Evolutionary conservation across 305 asterid species (phyloP), one percentile per base, ranked within the genome.

Genomic region (Fraxinus xanthoxyloides): DNA sequence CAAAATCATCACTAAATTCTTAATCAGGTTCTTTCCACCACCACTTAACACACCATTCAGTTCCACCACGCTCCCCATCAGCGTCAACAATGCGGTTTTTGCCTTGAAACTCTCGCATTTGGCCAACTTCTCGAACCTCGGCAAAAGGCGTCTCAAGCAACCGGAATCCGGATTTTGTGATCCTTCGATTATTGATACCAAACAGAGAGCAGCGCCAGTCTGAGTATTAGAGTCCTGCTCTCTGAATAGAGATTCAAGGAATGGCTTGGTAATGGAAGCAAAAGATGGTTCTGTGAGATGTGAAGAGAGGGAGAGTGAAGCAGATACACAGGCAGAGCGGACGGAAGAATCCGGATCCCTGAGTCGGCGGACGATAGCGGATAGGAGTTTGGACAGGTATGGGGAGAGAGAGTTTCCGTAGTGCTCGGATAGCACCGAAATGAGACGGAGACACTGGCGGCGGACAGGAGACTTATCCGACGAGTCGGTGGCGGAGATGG

Each of bases 341-440:
- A 92, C 92, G n/a, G 95, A 82, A 59, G 97, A 91, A 77, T 95
- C 97, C 36, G 92, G 84, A 61, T 93, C 98, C 31, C 97, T 93
- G 76, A 95, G 90, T 75, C 97, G 97, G 80, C 95, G 97, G 75
- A 88, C 86, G 73, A 95, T 76, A 81, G 97, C 90, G 83, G 98
- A 80, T 78, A 95, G 94, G 67, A 95, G 89, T 77, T 92, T 93
- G 2, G 95, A 92, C 43, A 93, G 89, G 84, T 92, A 63, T 0
- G 97, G 97, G 2, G 93, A 89, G n/a, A 95, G 91, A 1, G 90
- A 79, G 82, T 93, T 85, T 0, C 91, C 90, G 65, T 95, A 98
- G 79, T 89, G 89, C 72, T 90, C 89, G 28, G 95, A 90, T 26
- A 93, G 91, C 34, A 93, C 85, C 3, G 93, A 80, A 46, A 95